Percentiles rank a stretch among this genome's conserved stretches.
These are phyloP conservation scores for Yamadazyma diospyri DNA, from an alignment of 1,139 yeast genomes.

Conservation along the genomic window DNA sequence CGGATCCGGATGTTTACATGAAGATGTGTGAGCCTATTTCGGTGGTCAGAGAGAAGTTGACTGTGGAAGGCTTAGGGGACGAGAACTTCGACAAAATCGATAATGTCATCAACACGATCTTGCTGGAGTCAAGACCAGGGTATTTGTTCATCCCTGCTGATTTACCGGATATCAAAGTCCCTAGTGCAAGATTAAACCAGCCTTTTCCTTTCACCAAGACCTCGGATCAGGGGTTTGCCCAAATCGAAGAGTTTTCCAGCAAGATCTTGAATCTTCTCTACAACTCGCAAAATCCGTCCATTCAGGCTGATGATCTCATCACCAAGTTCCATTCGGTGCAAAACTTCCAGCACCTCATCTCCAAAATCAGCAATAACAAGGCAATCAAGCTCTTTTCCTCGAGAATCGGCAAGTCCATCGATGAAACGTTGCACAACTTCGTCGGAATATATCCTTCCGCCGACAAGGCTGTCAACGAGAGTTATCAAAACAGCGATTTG, in stretches of 20 bases:
- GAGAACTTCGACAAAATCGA: slow-evolving; percentile 53
- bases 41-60: slow-evolving; percentile 56
- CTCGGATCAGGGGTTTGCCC: slow-evolving; percentile 10
- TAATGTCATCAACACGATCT: slow-evolving; percentile 53
- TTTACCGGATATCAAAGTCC: slow-evolving; percentile 50
- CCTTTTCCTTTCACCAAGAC: slow-evolving; percentile 24
- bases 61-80: slow-evolving; percentile 31
- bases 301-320: slow-evolving; percentile 64
- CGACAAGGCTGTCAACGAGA: slow-evolving; percentile 18
- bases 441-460: slow-evolving; percentile 56
- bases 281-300: slow-evolving; percentile 51
- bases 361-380: slow-evolving; percentile 23
- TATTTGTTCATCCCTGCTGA: slow-evolving; percentile 75
- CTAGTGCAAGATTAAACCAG: slow-evolving; percentile 26
- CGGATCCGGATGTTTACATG: slow-evolving; percentile 63
- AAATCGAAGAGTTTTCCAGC: slow-evolving; percentile 39
- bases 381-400: slow-evolving; percentile 30
- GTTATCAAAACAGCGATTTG: slow-evolving; percentile 43
- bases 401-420: slow-evolving; percentile 51
- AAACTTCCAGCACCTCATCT: slow-evolving; percentile 44
- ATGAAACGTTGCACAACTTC: slow-evolving; percentile 56
- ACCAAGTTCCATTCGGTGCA: slow-evolving; percentile 49
- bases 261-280: slow-evolving; percentile 50
- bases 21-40: slow-evolving; percentile 57
- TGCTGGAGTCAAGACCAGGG: slow-evolving; percentile 68